Evolutionary conservation across 306 rosid species (phyloP).

Genomic region (Rosa persica): DNA sequence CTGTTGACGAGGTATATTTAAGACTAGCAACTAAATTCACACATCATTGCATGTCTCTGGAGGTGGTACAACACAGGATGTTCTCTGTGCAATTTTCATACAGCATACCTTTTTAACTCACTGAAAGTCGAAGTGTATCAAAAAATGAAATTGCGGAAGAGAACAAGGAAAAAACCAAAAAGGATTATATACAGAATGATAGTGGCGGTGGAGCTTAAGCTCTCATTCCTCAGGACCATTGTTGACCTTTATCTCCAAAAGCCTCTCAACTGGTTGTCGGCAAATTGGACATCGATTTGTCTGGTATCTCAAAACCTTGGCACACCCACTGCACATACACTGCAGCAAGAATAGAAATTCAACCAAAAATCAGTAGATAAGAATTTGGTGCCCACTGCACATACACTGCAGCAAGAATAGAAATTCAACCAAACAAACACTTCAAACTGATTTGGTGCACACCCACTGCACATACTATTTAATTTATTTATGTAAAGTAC

Average conservation of each 20-base stretch:
- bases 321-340: conserved; percentile 97
- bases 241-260: conserved; percentile 83
- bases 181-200: conserved; percentile 26
- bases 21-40: conserved; percentile 21
- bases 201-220: conserved; percentile 6
- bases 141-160: conserved; percentile 7
- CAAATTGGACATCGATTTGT: conserved; percentile 94
- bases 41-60: conserved; percentile 30
- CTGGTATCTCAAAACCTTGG: conserved; percentile 86
- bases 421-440: conserved; percentile 19
- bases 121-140: background rate
- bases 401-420: conserved; percentile 64
- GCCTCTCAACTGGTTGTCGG: conserved; percentile 97
- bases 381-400: conserved; percentile 62
- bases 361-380: conserved; percentile 13
- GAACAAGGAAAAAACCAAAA: conserved; percentile 18
- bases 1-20: background rate
- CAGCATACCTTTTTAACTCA: conserved; percentile 4
- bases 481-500: background rate
- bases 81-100: conserved; percentile 20
- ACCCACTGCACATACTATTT: conserved; percentile 90
- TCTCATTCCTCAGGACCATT: conserved; percentile 58
- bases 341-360: conserved; percentile 40
- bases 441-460: conserved; percentile 15
- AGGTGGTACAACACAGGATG: conserved; percentile 36